Conservation (phyloP, 805 yeast genomes). For the Spathaspora arborariae region DNA sequence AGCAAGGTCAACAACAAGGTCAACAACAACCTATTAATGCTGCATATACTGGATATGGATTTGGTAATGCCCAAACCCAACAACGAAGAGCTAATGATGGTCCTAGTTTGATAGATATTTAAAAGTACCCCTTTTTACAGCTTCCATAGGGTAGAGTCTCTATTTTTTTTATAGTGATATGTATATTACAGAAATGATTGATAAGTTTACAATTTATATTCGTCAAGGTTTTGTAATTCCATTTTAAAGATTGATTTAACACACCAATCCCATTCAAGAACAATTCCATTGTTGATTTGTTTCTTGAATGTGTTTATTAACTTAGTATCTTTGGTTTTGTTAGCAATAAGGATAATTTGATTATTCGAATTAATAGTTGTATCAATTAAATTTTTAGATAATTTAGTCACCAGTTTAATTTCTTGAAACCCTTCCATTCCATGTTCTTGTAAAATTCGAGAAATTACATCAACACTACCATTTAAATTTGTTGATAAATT, state of each 20-base stretch:
- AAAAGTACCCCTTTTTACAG: constrained; percentile 2
- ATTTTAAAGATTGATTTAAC: constrained; percentile 51
- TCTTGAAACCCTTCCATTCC: constrained; percentile 40
- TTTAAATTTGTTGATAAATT: constrained; percentile 55
- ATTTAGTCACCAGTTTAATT: constrained; percentile 11
- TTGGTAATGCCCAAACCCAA: constrained; percentile 66
- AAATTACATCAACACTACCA: constrained; percentile 57
- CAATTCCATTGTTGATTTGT: constrained; percentile 10
- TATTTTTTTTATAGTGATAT: neutral
- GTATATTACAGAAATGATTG: neutral
- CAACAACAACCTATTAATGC: constrained; percentile 49
- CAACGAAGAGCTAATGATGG: constrained; percentile 34
- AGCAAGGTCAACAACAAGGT: constrained; percentile 16
- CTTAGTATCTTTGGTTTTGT: constrained; percentile 35
- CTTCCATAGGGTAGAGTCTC: neutral
- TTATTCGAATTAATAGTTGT: neutral
- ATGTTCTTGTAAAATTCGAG: constrained; percentile 57
- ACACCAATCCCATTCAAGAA: constrained; percentile 66
- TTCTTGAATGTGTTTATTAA: constrained; percentile 19
- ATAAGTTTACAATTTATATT: constrained; percentile 13
- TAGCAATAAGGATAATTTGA: constrained; percentile 22
- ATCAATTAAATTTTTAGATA: neutral
- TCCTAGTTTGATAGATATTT: constrained; percentile 46
- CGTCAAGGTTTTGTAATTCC: constrained; percentile 23
- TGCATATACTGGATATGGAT: constrained; percentile 90